Percentiles rank a stretch among this genome's conserved stretches.
These are phyloP conservation scores for Nigrograna mackinnonii DNA, from an alignment of 2,329 filamentous ascomycete genomes.

Conservation along the genomic window DNA sequence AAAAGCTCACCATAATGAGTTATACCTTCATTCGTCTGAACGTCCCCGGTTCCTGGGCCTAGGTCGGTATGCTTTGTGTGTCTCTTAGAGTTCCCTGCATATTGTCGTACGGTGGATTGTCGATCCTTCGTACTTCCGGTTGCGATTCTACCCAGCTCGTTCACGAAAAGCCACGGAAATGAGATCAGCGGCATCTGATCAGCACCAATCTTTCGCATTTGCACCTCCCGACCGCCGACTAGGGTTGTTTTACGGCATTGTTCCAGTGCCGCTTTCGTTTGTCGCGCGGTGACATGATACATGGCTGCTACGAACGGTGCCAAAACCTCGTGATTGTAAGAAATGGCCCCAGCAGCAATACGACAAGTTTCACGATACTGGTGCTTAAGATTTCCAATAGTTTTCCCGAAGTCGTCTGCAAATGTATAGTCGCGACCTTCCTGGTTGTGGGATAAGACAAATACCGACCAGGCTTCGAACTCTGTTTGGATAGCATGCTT, in stretches of 20 bases:
- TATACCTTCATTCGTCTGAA: conserved; percentile 37
- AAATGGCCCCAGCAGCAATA: conserved; percentile 61
- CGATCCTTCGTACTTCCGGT: conserved; percentile 28
- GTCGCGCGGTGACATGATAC: conserved; percentile 79
- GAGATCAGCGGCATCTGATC: conserved; percentile 81
- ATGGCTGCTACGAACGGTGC: conserved; percentile 81
- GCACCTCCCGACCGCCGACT: conserved; percentile 43
- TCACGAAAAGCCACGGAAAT: conserved; percentile 89
- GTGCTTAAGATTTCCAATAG: conserved; percentile 68
- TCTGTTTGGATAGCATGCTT: conserved; percentile 84
- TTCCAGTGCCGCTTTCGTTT: conserved; percentile 64
- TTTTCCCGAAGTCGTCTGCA: conserved; percentile 77
- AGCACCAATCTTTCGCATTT: conserved; percentile 42
- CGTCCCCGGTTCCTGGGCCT: conserved; percentile 9
- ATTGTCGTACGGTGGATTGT: conserved; percentile 3
- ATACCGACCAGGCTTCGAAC: conserved; percentile 90
- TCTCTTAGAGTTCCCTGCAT: conserved; percentile 30
- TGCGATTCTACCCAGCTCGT: conserved; percentile 72
- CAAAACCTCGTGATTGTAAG: conserved; percentile 54
- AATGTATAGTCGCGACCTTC: conserved; percentile 81
- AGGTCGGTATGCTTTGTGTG: conserved; percentile 10
- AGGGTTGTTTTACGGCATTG: conserved; percentile 49
- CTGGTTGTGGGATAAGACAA: conserved; percentile 74
- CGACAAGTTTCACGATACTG: conserved; percentile 70
- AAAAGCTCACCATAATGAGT: conserved; percentile 40